phyloP scores from a whole-genome alignment of 2,329 filamentous ascomycete species.

The Leptodontidium sp. region DNA sequence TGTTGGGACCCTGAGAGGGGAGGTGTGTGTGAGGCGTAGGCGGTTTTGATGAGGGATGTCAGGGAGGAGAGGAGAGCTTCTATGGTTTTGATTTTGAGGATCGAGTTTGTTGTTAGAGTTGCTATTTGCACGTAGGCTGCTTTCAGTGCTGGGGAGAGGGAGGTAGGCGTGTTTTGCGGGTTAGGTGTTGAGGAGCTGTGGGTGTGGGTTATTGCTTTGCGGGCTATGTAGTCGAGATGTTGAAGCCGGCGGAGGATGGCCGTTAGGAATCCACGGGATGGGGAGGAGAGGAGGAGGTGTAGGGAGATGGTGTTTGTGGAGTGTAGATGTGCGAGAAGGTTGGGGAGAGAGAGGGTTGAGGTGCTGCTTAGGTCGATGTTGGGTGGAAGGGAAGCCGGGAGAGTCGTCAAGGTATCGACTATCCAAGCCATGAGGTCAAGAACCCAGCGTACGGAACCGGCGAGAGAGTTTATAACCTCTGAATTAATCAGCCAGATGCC shows the following conservation, averaged over 20 bases:
- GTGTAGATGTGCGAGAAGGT: constrained; percentile 61
- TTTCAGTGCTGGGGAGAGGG: constrained; percentile 39
- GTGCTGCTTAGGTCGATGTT: constrained; percentile 55
- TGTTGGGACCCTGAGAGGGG: constrained; percentile 33
- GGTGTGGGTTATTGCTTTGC: constrained; percentile 41
- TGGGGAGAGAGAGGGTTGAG: constrained; percentile 53
- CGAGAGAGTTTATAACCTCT: constrained; percentile 77
- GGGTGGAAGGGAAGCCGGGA: constrained; percentile 58
- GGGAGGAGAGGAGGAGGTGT: constrained; percentile 75
- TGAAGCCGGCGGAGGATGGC: constrained; percentile 71
- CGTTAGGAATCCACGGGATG: constrained; percentile 75
- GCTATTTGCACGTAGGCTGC: constrained; percentile 46
- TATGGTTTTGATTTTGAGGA: constrained; percentile 44
- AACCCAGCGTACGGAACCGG: constrained; percentile 81
- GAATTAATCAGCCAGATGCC: background rate
- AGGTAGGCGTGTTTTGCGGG: constrained; percentile 18
- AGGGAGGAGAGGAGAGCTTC: constrained; percentile 44
- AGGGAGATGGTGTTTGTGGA: constrained; percentile 64
- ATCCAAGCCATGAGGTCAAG: constrained; percentile 74
- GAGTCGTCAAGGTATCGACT: constrained; percentile 64
- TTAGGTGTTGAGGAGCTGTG: constrained; percentile 24
- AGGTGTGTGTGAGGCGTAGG: constrained; percentile 38
- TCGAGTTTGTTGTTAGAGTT: constrained; percentile 41
- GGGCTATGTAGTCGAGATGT: constrained; percentile 58
- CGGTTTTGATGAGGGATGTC: constrained; percentile 40